Evolutionary conservation across 2,329 filamentous ascomycete species (phyloP).

Genomic region (Verticillium isaacii): DNA sequence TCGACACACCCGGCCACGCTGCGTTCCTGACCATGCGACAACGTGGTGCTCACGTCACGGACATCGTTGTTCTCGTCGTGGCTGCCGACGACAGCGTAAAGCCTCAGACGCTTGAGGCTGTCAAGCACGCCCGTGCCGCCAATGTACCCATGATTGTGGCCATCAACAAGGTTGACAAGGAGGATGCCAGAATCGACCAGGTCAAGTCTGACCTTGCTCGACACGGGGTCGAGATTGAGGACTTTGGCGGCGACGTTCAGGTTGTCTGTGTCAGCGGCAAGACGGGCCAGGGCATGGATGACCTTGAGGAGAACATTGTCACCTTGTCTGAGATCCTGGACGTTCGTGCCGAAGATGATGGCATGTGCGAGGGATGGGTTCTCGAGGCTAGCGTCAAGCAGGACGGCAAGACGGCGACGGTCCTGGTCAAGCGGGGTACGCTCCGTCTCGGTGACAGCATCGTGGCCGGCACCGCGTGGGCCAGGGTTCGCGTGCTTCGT

Average conservation of each 20-base stretch:
- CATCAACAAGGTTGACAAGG: conserved; percentile 95
- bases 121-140: conserved; percentile 85
- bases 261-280: conserved; percentile 89
- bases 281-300: conserved; percentile 85
- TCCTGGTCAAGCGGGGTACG: conserved; percentile 84
- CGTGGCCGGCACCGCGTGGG: conserved; percentile 84
- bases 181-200: conserved; percentile 70
- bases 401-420: conserved; percentile 78
- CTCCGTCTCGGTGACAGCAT: conserved; percentile 75
- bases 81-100: conserved; percentile 97
- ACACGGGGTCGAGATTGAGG: conserved; percentile 86
- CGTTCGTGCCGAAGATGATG: conserved; percentile 72
- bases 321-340: conserved; percentile 87
- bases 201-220: conserved; percentile 85
- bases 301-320: conserved; percentile 86
- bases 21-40: conserved; percentile 96
- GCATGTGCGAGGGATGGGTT: conserved; percentile 86
- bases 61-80: conserved; percentile 93
- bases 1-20: conserved; percentile 94
- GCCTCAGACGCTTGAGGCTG: conserved; percentile 91
- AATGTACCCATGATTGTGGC: conserved; percentile 95
- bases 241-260: conserved; percentile 91
- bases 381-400: conserved; percentile 87
- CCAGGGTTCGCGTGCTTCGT: conserved; percentile 74
- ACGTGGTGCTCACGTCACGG: conserved; percentile 90